Base-by-base conservation (phyloP, 441 rosid genomes). In the Jatropha podagrica region DNA sequence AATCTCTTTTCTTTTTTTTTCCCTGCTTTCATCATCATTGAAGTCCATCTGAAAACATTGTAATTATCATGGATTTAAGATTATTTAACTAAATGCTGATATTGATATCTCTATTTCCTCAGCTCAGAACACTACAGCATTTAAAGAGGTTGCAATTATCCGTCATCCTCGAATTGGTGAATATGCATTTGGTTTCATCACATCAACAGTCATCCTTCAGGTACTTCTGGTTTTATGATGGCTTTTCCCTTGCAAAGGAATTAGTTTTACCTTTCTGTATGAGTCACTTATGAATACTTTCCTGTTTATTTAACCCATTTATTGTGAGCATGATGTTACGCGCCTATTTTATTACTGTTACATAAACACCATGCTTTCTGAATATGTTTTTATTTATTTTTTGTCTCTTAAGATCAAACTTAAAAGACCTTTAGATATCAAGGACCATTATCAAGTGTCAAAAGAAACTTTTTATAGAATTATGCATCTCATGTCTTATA, bases 121-220 rank as follows among this genome's bases (percentile, higher is more conserved):
- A 94, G 97, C 90, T 83, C 97, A 95, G 83, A 95, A 92, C 68
- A 92, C 97, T 2, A 86, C 91, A 74, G 95, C 98, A 56, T 91
- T 95, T 75, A 92, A 95, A 82, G 98, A 95, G 86, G 98, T 92
- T 51, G 98, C 98, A 32, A 95, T 95, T 42, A 92, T 95, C 54
- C 82, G 91, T 37, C 98, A 95, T 79, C 98, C 98, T 68, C 97
- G 97, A 67, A 74, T 90, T 78, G 98, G 97, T 42, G 98, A 94
- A 90, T 94, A 92, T 74, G 98, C 97, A 18, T 94, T 94, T 84
- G 97, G 98, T 68, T 92, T 94, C 73, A 94, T 94, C 78, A 92
- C 97, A 78, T 94, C 97, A 17, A 87, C 98, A 11, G 90, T 92
- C 63, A 78, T 83, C 78, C 97, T 92, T 77, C 97, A 95, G 96